Base-by-base conservation (phyloP, 345 rosid genomes). In the Melaleuca quinquenervia region DNA sequence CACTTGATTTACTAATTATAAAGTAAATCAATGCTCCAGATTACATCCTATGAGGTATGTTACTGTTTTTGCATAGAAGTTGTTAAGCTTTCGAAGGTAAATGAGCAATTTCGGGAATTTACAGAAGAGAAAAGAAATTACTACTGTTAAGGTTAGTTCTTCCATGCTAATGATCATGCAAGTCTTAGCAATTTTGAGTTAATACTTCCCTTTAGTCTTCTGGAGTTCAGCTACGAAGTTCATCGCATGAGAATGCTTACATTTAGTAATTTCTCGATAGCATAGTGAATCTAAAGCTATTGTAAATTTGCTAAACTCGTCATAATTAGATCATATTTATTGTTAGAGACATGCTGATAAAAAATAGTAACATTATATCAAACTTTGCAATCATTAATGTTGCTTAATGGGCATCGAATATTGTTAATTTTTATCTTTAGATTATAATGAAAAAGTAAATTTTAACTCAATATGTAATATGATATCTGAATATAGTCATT, bases 31-130 rank as follows among this genome's bases (percentile, higher is more conserved):
- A 11, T 64, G 16, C 44, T 21, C 12, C 3, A 5, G 8, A 64
- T 32, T 32, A 29, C 0, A 1, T 27, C 10, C 21, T 62, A 6
- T 5, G 0, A 15, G 3, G 5, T 60, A 27, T 60, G 6, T 27
- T 11, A 3, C 36, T 13, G 6, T 13, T 60, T n/a, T 14, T 6
- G 1, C 7, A 6, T 20, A 13, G 6, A 41, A 62, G 75, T 16
- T 14, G 9, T 27, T 6, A 27, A 16, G 6, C 27, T 20, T 3
- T 62, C 27, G 2, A 6, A 14, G 41, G 41, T 62, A 6, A 29
- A n/a, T 60, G 3, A 60, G 32, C 7, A 51, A 51, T 58, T 60
- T 1, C 3, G 12, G 32, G 12, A 58, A 8, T 26, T 1, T 60
- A n/a, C 7, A 60, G n/a, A 60, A 15, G n/a, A n/a, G 18, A 60